These are phyloP conservation scores for Beta macrorhiza DNA, from an alignment of 179 eudicot species.

Conservation along the genomic window DNA sequence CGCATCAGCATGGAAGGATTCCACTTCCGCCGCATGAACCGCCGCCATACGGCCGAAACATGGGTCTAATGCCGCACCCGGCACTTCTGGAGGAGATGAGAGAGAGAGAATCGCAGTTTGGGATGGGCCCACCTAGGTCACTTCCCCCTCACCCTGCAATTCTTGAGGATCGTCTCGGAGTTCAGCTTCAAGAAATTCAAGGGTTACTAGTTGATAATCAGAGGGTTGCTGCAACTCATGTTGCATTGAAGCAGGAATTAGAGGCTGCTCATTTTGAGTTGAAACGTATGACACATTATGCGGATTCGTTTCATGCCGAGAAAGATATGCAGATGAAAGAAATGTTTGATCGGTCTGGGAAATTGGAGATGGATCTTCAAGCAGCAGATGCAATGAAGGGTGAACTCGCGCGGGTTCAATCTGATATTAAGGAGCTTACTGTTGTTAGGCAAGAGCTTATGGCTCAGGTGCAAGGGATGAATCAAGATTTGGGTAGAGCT, in stretches of 20 bases:
- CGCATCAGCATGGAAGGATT: conserved; percentile 46
- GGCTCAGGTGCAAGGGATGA: conserved; percentile 68
- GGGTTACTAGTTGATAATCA: conserved; percentile 74
- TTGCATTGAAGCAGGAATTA: conserved; percentile 85
- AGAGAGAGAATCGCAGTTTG: conserved; percentile 47
- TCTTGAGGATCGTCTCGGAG: conserved; percentile 72
- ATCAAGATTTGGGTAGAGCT: conserved; percentile 66
- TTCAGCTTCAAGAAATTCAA: conserved; percentile 80
- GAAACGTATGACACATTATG: conserved; percentile 59
- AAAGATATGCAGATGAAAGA: conserved; percentile 82
- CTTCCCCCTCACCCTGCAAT: conserved; percentile 80
- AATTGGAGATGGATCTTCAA: conserved; percentile 76
- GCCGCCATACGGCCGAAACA: conserved; percentile 53
- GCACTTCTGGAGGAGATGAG: conserved; percentile 68
- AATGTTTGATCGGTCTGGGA: conserved; percentile 60
- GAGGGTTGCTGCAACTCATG: conserved; percentile 84
- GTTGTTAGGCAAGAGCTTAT: conserved; percentile 65
- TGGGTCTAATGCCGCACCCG: conserved; percentile 62
- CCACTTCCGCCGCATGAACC: conserved; percentile 56
- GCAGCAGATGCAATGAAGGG: conserved; percentile 70
- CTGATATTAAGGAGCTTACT: conserved; percentile 73
- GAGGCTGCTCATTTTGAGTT: conserved; percentile 74
- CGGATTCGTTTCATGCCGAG: conserved; percentile 51
- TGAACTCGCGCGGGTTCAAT: conserved; percentile 66
- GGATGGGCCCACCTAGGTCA: conserved; percentile 55